Base-by-base conservation (phyloP, 1,139 yeast species). In the Pichia sp. region DNA sequence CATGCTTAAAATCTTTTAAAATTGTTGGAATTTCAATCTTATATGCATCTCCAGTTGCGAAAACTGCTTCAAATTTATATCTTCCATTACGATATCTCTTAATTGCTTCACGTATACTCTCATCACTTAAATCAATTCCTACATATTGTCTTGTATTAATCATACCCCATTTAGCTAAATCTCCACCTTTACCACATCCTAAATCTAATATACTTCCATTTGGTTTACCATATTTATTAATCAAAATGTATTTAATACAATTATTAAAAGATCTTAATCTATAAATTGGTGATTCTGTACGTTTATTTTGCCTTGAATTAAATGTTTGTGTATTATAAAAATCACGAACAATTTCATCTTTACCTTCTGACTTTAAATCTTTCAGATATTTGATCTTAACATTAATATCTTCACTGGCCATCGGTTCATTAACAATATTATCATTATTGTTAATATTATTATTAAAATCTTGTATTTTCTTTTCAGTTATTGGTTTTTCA, bases 101-200 rank as follows among this genome's bases (percentile, higher is more conserved):
- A 47, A 77, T 78, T 0, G 97, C 98, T 61, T 94, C 97, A 40
- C 76, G 71, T 37, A 92, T 80, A 7, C 96, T 86, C 2, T 84
- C 82, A 61, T 90, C 95, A 23, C 97, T 90, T 42, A 94, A 82
- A 64, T 92, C 99, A 34, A 92, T 74, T 1, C 98, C 98, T 43
- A 90, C 79, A 55, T 85, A 85, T 47, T 89, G 92, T 29, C 78
- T 74, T 4, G 87, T 76, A 11, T 76, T 70, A 2, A 87, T 83
- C 56, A 79, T 79, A 46, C 81, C 86, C 80, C 96, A 90, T 64
- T 92, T 92, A 57, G 85, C 78, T 57, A 94, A 68, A 66, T 92
- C 99, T 22, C 99, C 99, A 39, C 99, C 99, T 63, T 92, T 94
- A 16, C 99, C 99, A 65, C 98, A 92, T 24, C 97, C 96, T 45